Conservation (phyloP, 163 green algal species). For the Volvox carteri region DNA sequence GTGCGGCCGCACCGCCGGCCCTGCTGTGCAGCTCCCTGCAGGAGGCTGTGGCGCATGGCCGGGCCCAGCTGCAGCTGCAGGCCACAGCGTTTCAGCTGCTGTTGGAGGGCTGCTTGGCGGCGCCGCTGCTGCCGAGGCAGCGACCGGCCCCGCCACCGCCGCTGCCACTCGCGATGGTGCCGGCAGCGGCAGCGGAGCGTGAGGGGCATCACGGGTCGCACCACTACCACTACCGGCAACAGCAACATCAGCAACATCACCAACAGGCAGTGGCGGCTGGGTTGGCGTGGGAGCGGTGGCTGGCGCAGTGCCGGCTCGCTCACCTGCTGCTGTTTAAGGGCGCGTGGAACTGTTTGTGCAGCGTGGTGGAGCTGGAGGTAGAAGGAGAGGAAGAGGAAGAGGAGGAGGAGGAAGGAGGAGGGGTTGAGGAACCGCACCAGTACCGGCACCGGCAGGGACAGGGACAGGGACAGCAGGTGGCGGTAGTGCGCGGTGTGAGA, state of each 20-base stretch:
- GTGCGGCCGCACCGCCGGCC: not conserved
- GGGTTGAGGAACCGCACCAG: not conserved
- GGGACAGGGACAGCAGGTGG: no score
- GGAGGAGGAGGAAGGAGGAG: not conserved
- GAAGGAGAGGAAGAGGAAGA: conserved; percentile 10
- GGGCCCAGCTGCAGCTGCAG: conserved; percentile 56
- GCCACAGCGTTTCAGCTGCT: conserved; percentile 37
- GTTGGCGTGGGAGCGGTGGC: conserved; percentile 33
- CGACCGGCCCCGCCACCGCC: not conserved
- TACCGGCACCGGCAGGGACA: no score
- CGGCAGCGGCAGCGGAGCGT: no score
- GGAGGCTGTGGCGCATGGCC: conserved; percentile 34
- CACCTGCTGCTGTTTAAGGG: conserved; percentile 58
- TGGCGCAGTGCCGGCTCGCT: conserved; percentile 57
- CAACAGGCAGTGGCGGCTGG: not conserved
- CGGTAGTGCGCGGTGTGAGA: no score
- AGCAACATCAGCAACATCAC: not conserved
- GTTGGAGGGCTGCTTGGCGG: conserved; percentile 45
- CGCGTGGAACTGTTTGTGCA: conserved; percentile 44
- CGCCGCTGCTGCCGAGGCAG: conserved; percentile 43
- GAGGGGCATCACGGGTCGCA: not conserved
- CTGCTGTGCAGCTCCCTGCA: conserved; percentile 19
- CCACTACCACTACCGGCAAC: not conserved
- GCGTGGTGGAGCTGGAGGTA: conserved; percentile 30
- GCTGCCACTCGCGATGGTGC: not conserved